Conservation (phyloP, 331 rosid genomes). For the Malus hybrid region DNA sequence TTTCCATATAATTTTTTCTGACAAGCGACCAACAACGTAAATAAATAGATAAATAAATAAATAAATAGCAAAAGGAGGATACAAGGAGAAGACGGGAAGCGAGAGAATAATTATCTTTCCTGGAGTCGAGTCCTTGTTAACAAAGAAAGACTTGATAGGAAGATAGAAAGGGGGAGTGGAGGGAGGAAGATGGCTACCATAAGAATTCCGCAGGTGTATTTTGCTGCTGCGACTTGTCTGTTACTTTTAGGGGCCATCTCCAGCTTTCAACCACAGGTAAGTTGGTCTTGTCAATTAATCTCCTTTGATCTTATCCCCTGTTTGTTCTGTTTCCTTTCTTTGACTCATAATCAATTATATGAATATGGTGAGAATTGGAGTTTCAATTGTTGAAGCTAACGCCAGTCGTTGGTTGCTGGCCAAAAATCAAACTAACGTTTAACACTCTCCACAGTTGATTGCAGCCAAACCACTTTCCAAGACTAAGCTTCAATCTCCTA, state of each 20-base stretch:
- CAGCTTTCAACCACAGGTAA: constrained; percentile 21
- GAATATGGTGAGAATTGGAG: too few species aligned
- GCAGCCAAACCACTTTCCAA: constrained; percentile 27
- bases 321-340: not conserved
- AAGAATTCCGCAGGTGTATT: not conserved
- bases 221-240: constrained; percentile 10
- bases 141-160: not conserved
- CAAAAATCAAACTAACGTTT: not conserved
- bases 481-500: constrained; percentile 45
- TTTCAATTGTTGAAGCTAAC: not conserved
- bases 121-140: not conserved
- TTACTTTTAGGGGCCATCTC: constrained; percentile 19
- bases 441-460: constrained; percentile 27
- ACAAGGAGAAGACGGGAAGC: not conserved
- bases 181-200: constrained; percentile 13
- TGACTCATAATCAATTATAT: too few species aligned
- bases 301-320: not conserved
- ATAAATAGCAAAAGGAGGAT: too few species aligned
- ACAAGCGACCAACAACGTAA: not conserved
- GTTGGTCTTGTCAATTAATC: not conserved
- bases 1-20: too few species aligned
- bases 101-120: not conserved
- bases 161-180: too few species aligned
- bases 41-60: too few species aligned
- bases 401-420: not conserved